Conservation (phyloP, 108 stramenopile species). For the Cyclotella baltica region DNA sequence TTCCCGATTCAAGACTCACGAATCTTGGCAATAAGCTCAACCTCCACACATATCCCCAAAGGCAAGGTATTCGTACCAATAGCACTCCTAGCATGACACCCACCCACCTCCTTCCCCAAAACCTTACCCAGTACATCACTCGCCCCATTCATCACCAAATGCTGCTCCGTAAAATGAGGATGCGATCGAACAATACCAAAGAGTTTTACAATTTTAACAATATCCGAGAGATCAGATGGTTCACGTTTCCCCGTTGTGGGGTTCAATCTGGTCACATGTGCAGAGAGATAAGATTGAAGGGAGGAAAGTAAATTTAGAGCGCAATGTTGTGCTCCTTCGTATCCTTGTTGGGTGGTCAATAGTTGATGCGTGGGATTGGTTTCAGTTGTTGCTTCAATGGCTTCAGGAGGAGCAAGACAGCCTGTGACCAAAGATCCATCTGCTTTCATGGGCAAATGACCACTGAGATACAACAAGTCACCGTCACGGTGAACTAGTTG, state of each 20-base stretch:
- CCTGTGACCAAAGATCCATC: constrained; percentile 59
- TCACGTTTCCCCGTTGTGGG: constrained; percentile 11
- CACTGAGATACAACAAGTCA: constrained; percentile 55
- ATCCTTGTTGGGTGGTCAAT: constrained; percentile 58
- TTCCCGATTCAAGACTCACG: neutral
- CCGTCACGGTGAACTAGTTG: constrained; percentile 53
- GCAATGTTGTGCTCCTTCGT: constrained; percentile 59
- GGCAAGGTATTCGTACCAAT: constrained; percentile 53
- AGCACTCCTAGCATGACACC: constrained; percentile 54
- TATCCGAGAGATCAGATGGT: constrained; percentile 36
- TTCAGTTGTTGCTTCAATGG: constrained; percentile 29
- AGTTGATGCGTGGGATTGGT: neutral
- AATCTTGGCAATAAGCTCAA: constrained; percentile 52
- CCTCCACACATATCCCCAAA: constrained; percentile 51
- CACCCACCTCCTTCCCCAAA: constrained; percentile 50
- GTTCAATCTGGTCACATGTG: constrained; percentile 16
- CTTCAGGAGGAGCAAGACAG: constrained; percentile 46
- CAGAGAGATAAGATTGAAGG: constrained; percentile 39
- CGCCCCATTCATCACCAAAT: constrained; percentile 54
- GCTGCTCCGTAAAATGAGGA: constrained; percentile 48
- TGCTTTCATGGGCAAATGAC: constrained; percentile 56
- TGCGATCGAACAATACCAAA: constrained; percentile 53
- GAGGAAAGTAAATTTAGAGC: constrained; percentile 65
- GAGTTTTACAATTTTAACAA: constrained; percentile 44
- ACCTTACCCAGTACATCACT: constrained; percentile 45